These are phyloP conservation scores for Paratinospora sagittata DNA, from an alignment of 164 flowering plant species.

Conservation along the genomic window DNA sequence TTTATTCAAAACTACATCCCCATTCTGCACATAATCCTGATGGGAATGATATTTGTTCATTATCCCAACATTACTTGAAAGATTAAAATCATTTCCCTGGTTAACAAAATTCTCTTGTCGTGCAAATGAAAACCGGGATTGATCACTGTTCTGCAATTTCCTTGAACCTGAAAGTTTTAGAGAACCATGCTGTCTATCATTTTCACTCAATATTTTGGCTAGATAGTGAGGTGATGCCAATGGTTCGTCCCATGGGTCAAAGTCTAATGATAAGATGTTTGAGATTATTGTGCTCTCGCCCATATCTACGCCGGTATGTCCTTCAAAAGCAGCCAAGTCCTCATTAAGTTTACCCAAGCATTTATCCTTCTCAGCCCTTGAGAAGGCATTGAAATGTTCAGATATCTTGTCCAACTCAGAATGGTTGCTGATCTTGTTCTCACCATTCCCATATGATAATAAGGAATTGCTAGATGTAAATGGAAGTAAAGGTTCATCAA, in stretches of 20 bases:
- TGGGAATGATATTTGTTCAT: constrained; percentile 5
- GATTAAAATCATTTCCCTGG: constrained; percentile 22
- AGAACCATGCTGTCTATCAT: constrained; percentile 22
- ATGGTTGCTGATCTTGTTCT: constrained; percentile 19
- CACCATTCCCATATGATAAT: constrained; percentile 15
- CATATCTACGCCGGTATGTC: constrained; percentile 21
- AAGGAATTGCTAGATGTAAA: constrained; percentile 19
- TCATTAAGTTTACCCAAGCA: constrained; percentile 18
- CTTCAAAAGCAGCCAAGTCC: constrained; percentile 7
- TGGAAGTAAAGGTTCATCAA: constrained; percentile 23
- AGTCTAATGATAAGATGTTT: constrained; percentile 42
- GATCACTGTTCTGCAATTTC: constrained; percentile 27
- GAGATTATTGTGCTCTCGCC: constrained; percentile 53
- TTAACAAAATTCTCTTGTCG: constrained; percentile 32
- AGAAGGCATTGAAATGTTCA: constrained; percentile 20
- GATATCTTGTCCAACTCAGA: constrained; percentile 17
- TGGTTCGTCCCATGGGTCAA: constrained; percentile 42
- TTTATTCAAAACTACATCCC: constrained; percentile 19
- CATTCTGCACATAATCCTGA: constrained; percentile 19
- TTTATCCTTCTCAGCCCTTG: constrained; percentile 24
- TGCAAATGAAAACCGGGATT: constrained; percentile 50
- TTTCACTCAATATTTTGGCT: constrained; percentile 28
- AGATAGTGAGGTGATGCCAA: constrained; percentile 26
- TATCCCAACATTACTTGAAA: constrained; percentile 14
- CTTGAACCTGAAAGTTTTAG: constrained; percentile 17